Conservation (phyloP, 805 yeast genomes). For the Hanseniaspora vineae region DNA sequence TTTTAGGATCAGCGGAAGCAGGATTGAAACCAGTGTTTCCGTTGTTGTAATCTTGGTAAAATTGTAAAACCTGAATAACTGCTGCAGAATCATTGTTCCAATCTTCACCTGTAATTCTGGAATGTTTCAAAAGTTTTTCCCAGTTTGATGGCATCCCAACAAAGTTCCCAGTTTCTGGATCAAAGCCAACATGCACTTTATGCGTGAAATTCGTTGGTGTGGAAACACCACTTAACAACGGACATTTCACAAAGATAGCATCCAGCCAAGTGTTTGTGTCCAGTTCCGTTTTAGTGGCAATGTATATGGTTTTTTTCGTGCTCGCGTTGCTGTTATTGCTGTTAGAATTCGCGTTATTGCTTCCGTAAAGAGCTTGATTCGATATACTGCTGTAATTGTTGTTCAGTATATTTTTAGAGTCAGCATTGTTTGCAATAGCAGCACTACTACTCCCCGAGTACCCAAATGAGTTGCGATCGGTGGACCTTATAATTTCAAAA, state of each 20-base stretch:
- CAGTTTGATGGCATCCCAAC: slow-evolving; percentile 92
- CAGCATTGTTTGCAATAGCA: not conserved
- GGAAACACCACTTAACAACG: slow-evolving; percentile 54
- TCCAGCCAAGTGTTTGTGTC: slow-evolving; percentile 88
- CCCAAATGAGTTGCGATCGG: slow-evolving; percentile 15
- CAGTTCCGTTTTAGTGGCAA: slow-evolving; percentile 63
- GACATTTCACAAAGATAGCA: slow-evolving; percentile 67
- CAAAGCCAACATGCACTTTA: slow-evolving; percentile 79
- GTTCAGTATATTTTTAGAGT: not conserved
- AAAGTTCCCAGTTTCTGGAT: slow-evolving; percentile 72
- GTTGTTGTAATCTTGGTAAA: slow-evolving; percentile 40
- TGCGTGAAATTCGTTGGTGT: slow-evolving; percentile 92
- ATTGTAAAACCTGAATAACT: slow-evolving; percentile 80
- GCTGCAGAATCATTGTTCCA: slow-evolving; percentile 92
- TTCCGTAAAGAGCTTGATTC: slow-evolving; percentile 1
- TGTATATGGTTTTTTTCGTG: slow-evolving; percentile 48
- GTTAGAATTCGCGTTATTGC: slow-evolving; percentile 2
- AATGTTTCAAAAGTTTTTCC: slow-evolving; percentile 73
- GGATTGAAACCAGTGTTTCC: slow-evolving; percentile 6
- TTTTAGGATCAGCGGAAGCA: not conserved
- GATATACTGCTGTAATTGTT: not conserved
- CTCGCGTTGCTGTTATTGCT: not conserved
- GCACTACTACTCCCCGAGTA: not conserved
- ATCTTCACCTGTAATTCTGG: slow-evolving; percentile 84
- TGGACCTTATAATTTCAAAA: slow-evolving; percentile 58